Base-by-base conservation (phyloP, 2,329 filamentous ascomycete genomes). In the Fusarium sp. region DNA sequence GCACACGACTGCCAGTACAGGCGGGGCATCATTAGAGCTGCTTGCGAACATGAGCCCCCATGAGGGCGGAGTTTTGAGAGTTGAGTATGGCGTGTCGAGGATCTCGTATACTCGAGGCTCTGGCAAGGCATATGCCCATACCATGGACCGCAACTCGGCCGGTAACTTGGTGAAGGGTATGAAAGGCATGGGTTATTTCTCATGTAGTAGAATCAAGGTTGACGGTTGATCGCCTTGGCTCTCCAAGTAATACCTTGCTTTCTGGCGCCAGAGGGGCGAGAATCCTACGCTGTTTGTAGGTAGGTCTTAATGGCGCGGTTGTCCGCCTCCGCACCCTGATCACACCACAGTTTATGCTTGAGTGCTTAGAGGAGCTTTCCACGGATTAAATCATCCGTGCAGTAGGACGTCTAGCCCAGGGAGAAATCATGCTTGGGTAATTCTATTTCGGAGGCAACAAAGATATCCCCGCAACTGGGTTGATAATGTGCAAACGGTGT, bases 71-170 rank as follows among this genome's bases (percentile, higher is more conserved):
- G 61, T 64, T 52, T 57, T 60, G 50, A 58, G 45, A 24, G 62
- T 69, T 38, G 61, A 56, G 32, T 54, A 44, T 38, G 65, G 64
- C 32, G 58, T 53, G 35, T 67, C 64, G 32, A 67, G 47, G 11
- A 70, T 53, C 35, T 70, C 65, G 28, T 67, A 67, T 36, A 66
- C 57, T 50, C 54, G 58, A 28, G 61, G 52, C 28, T 61, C 65
- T n/a, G 53, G 61, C 25, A 69, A 53, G 34, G 63, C 55, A 39
- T 57, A 51, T 40, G 32, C 44, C 63, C 65, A 64, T 15, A 62
- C 46, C 51, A 66, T 69, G n/a, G 51, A 58, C 35, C 64, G 54
- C 39, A 68, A 47, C 64, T 67, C 61, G 31, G 54, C 53, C 12
- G 61, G 68, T 8, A 64, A 35, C 22, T 46, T 64, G 32, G 26